Conservation (phyloP, 257 asterid species). For the Solanum paucissectum region DNA sequence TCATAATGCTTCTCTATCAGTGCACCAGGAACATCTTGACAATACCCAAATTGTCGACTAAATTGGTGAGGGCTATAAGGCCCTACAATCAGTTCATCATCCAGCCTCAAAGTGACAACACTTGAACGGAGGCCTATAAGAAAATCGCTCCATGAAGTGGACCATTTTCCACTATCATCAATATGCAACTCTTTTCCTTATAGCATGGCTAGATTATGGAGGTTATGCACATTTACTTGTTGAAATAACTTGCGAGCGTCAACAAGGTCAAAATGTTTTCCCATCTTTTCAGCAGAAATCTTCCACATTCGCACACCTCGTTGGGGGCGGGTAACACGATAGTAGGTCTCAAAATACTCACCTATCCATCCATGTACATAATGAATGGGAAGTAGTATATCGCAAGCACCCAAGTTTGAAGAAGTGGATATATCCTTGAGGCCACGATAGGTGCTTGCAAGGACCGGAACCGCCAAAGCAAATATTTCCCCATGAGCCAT, state of each 20-base stretch:
- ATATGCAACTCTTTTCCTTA: background rate
- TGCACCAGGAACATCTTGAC: too few species aligned
- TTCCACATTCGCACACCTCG: background rate
- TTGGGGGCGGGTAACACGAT: background rate
- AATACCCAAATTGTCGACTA: too few species aligned
- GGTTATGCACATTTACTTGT: background rate
- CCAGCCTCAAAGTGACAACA: too few species aligned
- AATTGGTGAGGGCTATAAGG: too few species aligned
- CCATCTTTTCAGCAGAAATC: too few species aligned
- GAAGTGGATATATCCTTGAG: too few species aligned
- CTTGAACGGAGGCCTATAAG: too few species aligned
- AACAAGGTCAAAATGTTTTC: background rate
- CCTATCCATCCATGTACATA: background rate
- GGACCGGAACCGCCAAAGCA: background rate
- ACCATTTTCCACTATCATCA: too few species aligned
- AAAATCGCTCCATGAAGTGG: too few species aligned
- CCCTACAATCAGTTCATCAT: too few species aligned
- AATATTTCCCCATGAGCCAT: background rate
- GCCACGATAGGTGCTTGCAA: background rate
- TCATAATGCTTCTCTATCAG: too few species aligned
- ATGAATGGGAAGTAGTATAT: background rate
- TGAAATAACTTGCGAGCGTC: too few species aligned
- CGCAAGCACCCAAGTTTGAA: background rate
- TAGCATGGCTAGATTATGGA: background rate
- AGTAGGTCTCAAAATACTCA: background rate